Base-by-base conservation (phyloP, 768 basidiomycete species). In the Russula abietina region DNA sequence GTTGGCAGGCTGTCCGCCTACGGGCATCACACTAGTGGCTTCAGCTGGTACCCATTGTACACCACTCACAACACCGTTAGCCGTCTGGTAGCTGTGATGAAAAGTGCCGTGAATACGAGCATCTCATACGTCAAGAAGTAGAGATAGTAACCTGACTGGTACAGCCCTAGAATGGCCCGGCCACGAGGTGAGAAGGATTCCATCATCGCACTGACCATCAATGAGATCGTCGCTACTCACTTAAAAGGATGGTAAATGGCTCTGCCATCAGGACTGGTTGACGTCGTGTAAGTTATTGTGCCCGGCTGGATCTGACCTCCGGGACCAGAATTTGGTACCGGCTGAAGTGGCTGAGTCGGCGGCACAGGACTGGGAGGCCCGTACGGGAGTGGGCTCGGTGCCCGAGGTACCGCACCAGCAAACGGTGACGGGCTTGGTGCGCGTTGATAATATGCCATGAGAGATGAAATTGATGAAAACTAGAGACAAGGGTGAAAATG, bases 231-330 rank as follows among this genome's bases (percentile, higher is more conserved):
- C n/a, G 32, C 38, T 24, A 59, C 64, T 51, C 28, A 88, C 89
- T 77, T 90, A 82, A 89, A 91, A 14, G 84, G 80, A 69, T 90
- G 86, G 71, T 91, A 91, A 58, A 79, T 70, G 33, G 82, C 59
- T 65, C 79, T 77, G 19, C 89, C 89, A 75, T 90, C 84, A 41
- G 81, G 75, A 3, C 78, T 79, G 0, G 76, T 80, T 1, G 83
- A 79, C 12, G 87, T 88, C 0, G 88, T 88, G 66, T 89, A 91
- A 24, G 87, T 89, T 69, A 87, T 78, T 41, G 87, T 75, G n/a
- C 88, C 88, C 38, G 87, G 80, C 39, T 78, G 75, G 59, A 89
- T 84, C 71, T 82, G 79, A 48, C 72, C 72, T 39, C 73, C 73
- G 9, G 70, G 19, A 17, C 72, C 54, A 1, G 74, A 68, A n/a